Base-by-base conservation (phyloP, 257 asterid genomes). In the Jacaranda mimosifolia region DNA sequence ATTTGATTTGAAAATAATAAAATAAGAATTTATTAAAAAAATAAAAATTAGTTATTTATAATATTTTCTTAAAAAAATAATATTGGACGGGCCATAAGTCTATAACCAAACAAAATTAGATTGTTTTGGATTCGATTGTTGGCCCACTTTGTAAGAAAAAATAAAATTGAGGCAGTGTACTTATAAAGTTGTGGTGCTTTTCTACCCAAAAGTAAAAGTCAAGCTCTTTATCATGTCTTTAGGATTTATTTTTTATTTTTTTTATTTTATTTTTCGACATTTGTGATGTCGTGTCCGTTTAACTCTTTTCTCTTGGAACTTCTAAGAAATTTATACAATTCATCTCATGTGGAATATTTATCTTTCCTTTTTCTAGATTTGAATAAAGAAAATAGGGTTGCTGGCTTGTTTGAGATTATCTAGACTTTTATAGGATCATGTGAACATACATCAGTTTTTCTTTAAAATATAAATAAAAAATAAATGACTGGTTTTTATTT, bases 181-280 rank as follows among this genome's bases (percentile, higher is more conserved):
- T 46, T n/a, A 17, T 38, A 71, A 72, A 56, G 67, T 72, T 72
- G 39, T 18, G 18, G 40, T 53, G 65, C 67, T 72, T 72, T 72
- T 55, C 19, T 40, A 72, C 67, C 66, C 3, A 38, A 72, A 56
- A 72, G 59, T 68, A 21, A 48, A 68, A 32, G 5, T 14, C 73
- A 68, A 48, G 3, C 14, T 5, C 67, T 62, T 17, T 3, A 39
- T 40, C n/a, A 59, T 21, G 40, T 21, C 39, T 13, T 12, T 11
- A 32, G 9, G 39, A 2, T 3, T 14, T 62, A 6, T 12, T 5
- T 62, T 62, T 62, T 26, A 1, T 2, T 26, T 26, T 26, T 26
- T 26, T 26, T 0, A 26, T 26, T 26, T 26, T 26, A 26, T 26
- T 26, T 9, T 11, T 21, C 9, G 42, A 60, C 66, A 21, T 48